phyloP scores from a whole-genome alignment of 345 rosid species.

The Hibiscus mutabilis region DNA sequence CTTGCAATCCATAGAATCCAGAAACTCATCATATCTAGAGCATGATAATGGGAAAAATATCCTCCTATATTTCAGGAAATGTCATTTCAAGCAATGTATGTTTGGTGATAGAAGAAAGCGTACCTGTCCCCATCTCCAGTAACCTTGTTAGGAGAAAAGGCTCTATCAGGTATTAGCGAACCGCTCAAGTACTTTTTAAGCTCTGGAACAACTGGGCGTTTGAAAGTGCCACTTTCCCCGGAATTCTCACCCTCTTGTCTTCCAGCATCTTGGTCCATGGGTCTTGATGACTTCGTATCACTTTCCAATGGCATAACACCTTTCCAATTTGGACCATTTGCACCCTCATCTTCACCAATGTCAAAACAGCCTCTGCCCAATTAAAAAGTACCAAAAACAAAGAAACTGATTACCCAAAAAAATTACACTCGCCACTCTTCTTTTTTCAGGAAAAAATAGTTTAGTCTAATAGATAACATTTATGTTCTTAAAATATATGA shows the following conservation, averaged over 20 bases:
- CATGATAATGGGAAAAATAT: background rate
- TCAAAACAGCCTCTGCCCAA: conserved; percentile 84
- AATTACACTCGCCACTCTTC: background rate
- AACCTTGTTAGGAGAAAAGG: conserved; percentile 46
- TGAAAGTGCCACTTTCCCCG: conserved; percentile 38
- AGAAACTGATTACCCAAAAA: background rate
- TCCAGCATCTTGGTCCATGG: conserved; percentile 30
- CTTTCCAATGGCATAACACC: conserved; percentile 32
- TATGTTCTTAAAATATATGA: background rate
- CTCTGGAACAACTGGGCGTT: conserved; percentile 39
- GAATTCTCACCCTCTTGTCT: conserved; percentile 48
- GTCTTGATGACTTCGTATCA: conserved; percentile 42
- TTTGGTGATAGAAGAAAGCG: conserved; percentile 15
- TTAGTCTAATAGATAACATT: background rate
- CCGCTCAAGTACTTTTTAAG: conserved; percentile 57
- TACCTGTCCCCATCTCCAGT: conserved; percentile 62
- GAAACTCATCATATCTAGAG: background rate
- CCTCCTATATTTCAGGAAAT: background rate
- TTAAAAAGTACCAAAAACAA: conserved; percentile 8
- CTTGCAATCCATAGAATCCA: background rate
- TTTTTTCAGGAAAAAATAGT: background rate
- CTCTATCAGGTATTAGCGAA: conserved; percentile 45
- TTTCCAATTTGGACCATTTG: conserved; percentile 57
- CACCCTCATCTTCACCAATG: conserved; percentile 52
- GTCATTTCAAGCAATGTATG: background rate